Conservation (phyloP, 805 yeast species). For the Pichia gijzeniarum region DNA sequence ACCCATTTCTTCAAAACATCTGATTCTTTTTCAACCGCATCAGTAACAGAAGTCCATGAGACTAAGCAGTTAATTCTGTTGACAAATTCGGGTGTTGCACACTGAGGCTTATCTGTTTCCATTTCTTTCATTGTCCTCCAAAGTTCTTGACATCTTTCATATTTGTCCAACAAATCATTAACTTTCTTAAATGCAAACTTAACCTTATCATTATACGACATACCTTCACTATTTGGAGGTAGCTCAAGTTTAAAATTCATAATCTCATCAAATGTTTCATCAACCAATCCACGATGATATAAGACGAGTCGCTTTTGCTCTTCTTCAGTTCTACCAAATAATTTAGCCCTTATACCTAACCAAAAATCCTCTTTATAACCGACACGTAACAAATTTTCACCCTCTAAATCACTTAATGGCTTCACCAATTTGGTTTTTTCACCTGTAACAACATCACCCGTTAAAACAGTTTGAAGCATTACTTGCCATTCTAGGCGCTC, state of each 20-base stretch:
- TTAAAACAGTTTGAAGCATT: constrained; percentile 81
- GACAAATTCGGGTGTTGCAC: constrained; percentile 57
- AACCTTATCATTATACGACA: constrained; percentile 22
- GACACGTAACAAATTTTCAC: constrained; percentile 45
- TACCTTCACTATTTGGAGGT: constrained; percentile 21
- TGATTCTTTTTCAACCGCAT: constrained; percentile 58
- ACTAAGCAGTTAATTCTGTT: constrained; percentile 66
- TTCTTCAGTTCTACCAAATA: constrained; percentile 70
- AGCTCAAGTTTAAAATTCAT: constrained; percentile 53
- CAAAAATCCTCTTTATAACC: constrained; percentile 69
- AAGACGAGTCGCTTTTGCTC: constrained; percentile 67
- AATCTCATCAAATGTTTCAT: constrained; percentile 64
- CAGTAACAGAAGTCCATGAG: constrained; percentile 77
- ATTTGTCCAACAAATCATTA: constrained; percentile 47
- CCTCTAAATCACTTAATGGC: constrained; percentile 35
- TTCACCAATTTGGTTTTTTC: constrained; percentile 75
- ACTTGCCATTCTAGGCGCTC: constrained; percentile 96
- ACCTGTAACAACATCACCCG: constrained; percentile 89
- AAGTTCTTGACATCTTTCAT: constrained; percentile 60
- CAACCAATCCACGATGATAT: constrained; percentile 67
- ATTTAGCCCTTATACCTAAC: constrained; percentile 81
- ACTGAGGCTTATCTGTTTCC: constrained; percentile 69
- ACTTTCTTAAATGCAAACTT: constrained; percentile 44
- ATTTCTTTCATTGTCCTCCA: constrained; percentile 80
- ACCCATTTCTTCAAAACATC: constrained; percentile 68